Evolutionary conservation across 495 filamentous ascomycete species (phyloP).

Genomic region (Penicillium soppii): DNA sequence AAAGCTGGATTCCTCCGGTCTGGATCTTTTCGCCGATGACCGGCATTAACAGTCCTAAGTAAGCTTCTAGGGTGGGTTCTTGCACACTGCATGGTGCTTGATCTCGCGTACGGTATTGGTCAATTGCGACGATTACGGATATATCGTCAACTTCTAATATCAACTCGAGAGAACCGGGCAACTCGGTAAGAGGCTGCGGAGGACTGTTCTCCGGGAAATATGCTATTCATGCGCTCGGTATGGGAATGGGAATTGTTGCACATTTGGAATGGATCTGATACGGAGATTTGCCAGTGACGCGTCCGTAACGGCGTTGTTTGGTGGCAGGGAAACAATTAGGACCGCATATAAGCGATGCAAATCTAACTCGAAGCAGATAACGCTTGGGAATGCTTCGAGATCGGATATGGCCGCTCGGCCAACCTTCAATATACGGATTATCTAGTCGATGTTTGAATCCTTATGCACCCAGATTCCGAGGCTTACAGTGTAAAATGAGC

Average conservation of each 20-base stretch:
- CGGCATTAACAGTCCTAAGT: constrained; percentile 8
- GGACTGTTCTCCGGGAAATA: constrained; percentile 4
- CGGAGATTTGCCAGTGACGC: background rate
- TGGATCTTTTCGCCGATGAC: constrained; percentile 17
- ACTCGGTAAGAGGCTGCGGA: background rate
- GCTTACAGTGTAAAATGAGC: background rate
- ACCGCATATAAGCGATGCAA: background rate
- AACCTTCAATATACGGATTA: too few relatives aligned
- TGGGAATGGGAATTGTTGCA: background rate
- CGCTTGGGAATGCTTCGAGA: background rate
- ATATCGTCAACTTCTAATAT: background rate
- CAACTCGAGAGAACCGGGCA: background rate
- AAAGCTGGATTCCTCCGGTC: constrained; percentile 11
- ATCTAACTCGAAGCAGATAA: background rate
- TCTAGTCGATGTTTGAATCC: background rate
- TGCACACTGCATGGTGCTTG: background rate
- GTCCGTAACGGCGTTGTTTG: background rate
- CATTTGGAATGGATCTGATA: background rate
- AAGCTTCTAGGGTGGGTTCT: background rate
- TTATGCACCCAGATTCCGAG: background rate
- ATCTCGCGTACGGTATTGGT: background rate
- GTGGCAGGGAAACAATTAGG: background rate
- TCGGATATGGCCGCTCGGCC: background rate
- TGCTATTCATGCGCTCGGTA: background rate
- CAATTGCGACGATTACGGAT: constrained; percentile 4